Evolutionary conservation across 306 rosid genomes (phyloP), one percentile per base, ranked within the genome.

Genomic region (Quercus wislizeni): DNA sequence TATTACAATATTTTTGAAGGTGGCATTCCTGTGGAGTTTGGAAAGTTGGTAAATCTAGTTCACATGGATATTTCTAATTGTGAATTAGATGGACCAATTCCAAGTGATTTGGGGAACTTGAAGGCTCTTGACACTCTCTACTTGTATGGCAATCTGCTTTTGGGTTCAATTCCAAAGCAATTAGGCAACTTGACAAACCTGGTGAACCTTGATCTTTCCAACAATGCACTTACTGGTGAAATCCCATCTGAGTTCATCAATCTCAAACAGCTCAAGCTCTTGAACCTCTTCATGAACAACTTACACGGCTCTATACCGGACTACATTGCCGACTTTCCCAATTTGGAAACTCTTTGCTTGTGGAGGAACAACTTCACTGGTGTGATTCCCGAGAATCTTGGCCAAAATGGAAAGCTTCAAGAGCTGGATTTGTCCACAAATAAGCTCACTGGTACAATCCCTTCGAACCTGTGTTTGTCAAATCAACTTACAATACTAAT

Each of bases 361-460:
- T 94, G 95, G 97, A 89, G 69, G 93, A 94, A 94, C 93, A 92
- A 91, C 86, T 94, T 94, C 86, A 92, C 95, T 0, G 97, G 98
- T 71, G 88, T 80, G 69, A 90, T 94, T 21, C 98, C 98, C 1
- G 74, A 83, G 81, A 85, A 77, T 49, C 98, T 94, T 4, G 98
- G 98, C 74, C 85, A 76, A 12, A 90, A 76, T 57, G 93, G 92
- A 79, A 92, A 87, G 79, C 90, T 94, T 13, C 90, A 85, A 57
- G 14, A 71, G n/a, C 87, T 94, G n/a, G 97, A 94, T 55, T 89
- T 94, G 91, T 94, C 98, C 6, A 82, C 98, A 14, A 94, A 92
- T 78, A 94, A 92, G 85, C 93, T 94, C 85, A 92, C 98, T 8
- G 96, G 98, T 71, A 74, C 74, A 20, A 94, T 94, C 72, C 98